These are phyloP conservation scores for Fomes fomentarius DNA, from an alignment of 1,284 basidiomycete genomes.

Conservation along the genomic window DNA sequence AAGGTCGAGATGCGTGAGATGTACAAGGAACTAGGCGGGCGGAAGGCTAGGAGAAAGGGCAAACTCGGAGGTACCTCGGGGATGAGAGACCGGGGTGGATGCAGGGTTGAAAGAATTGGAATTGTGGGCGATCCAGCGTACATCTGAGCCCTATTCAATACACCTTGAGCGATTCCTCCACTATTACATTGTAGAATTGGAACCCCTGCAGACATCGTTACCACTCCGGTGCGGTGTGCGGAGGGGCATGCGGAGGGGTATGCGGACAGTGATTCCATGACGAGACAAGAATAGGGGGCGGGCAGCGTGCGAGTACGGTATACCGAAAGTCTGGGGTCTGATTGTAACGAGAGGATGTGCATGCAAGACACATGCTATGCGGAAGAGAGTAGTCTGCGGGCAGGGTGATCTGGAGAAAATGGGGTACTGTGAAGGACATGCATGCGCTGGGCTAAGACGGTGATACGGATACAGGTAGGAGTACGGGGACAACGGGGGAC, in stretches of 20 bases:
- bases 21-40: constrained; percentile 87
- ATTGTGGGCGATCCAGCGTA: no score
- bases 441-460: neutral
- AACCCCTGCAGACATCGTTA: no score
- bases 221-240: no score
- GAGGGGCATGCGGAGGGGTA: no score
- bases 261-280: constrained; percentile 8
- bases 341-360: constrained; percentile 20
- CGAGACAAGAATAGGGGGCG: neutral
- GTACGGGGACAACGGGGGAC: constrained; percentile 11
- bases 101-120: no score
- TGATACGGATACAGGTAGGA: constrained; percentile 2
- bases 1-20: constrained; percentile 86
- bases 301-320: neutral
- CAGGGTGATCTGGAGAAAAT: neutral
- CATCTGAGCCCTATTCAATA: no score
- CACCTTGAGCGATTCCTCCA: neutral
- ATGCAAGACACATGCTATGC: constrained; percentile 7
- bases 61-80: constrained; percentile 65
- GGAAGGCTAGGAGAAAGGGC: constrained; percentile 67
- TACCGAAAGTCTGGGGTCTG: neutral
- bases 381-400: neutral
- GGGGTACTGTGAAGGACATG: constrained; percentile 10
- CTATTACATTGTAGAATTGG: constrained; percentile 14
- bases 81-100: constrained; percentile 54